phyloP scores from a whole-genome alignment of 2,329 filamentous ascomycete genomes.

The Colletotrichum scovillei region DNA sequence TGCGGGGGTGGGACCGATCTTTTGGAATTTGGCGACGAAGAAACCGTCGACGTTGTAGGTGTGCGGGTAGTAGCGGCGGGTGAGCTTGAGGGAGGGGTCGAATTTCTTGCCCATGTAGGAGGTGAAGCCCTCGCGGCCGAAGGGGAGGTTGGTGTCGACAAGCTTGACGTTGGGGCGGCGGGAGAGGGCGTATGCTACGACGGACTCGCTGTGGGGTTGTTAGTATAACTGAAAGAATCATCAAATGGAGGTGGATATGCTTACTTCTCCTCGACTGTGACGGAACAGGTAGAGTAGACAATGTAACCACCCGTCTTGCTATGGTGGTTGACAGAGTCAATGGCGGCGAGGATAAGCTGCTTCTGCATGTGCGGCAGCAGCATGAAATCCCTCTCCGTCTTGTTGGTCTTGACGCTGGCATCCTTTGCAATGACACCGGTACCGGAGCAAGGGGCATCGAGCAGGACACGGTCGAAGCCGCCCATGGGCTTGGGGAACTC shows the following conservation, averaged over 20 bases:
- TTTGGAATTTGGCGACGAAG: slow-evolving; percentile 98
- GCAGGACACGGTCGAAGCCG: slow-evolving; percentile 92
- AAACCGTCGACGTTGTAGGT: slow-evolving; percentile 97
- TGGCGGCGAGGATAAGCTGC: slow-evolving; percentile 90
- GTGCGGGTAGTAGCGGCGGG: slow-evolving; percentile 89
- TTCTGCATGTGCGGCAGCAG: slow-evolving; percentile 94
- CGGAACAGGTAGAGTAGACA: slow-evolving; percentile 96
- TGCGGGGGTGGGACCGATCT: slow-evolving; percentile 80
- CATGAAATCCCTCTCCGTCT: slow-evolving; percentile 94
- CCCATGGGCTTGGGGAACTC: slow-evolving; percentile 96
- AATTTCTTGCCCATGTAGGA: slow-evolving; percentile 93
- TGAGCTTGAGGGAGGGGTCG: slow-evolving; percentile 84
- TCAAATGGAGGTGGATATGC: neutral
- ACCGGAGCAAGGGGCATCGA: slow-evolving; percentile 77
- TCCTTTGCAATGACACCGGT: slow-evolving; percentile 99
- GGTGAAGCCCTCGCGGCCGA: slow-evolving; percentile 93
- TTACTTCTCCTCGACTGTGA: slow-evolving; percentile 84
- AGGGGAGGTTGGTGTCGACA: slow-evolving; percentile 89
- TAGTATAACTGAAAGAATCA: neutral
- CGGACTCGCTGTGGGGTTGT: slow-evolving; percentile 75
- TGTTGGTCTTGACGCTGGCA: slow-evolving; percentile 96
- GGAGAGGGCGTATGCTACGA: slow-evolving; percentile 92
- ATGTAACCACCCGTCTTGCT: slow-evolving; percentile 95
- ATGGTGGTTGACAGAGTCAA: slow-evolving; percentile 92
- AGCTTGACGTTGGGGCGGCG: slow-evolving; percentile 94